A percentile compares a stretch with the other conserved stretches of the same genome.
These are phyloP conservation scores for Arthrobotrys iridis DNA, from an alignment of 2,329 filamentous ascomycete genomes.

Conservation along the genomic window DNA sequence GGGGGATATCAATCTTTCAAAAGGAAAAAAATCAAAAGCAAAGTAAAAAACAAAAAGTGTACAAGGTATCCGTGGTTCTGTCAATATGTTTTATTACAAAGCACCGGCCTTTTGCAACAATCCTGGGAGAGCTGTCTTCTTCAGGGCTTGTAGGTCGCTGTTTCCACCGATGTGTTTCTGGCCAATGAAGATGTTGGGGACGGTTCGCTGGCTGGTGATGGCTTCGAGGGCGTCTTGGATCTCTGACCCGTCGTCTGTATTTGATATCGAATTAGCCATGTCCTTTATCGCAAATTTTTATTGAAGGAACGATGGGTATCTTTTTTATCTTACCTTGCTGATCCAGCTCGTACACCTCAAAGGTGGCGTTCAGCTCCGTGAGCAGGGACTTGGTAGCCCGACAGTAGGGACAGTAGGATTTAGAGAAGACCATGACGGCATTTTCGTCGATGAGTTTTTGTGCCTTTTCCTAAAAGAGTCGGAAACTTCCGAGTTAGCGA, in stretches of 20 bases:
- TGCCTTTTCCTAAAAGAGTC: slow-evolving; percentile 20
- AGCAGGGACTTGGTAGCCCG: slow-evolving; percentile 79
- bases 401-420: slow-evolving; percentile 97
- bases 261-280: neutral
- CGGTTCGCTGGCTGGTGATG: slow-evolving; percentile 83
- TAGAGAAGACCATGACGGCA: slow-evolving; percentile 84
- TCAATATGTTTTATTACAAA: slow-evolving; percentile 65
- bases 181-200: slow-evolving; percentile 94
- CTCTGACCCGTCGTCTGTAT: slow-evolving; percentile 78
- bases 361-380: slow-evolving; percentile 75
- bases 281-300: too few species aligned
- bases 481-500: slow-evolving; percentile 17
- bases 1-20: neutral
- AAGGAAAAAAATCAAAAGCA: slow-evolving; percentile 20
- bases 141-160: slow-evolving; percentile 78
- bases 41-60: slow-evolving; percentile 1
- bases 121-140: slow-evolving; percentile 71
- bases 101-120: slow-evolving; percentile 74
- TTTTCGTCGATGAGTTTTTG: slow-evolving; percentile 46
- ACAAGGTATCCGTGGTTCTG: slow-evolving; percentile 11
- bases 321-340: slow-evolving; percentile 72
- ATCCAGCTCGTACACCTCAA: slow-evolving; percentile 82
- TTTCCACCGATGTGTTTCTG: slow-evolving; percentile 96
- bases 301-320: neutral
- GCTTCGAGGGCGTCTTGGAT: slow-evolving; percentile 85